phyloP scores from a whole-genome alignment of 2,329 filamentous ascomycete genomes.

The Colletotrichum sp. region DNA sequence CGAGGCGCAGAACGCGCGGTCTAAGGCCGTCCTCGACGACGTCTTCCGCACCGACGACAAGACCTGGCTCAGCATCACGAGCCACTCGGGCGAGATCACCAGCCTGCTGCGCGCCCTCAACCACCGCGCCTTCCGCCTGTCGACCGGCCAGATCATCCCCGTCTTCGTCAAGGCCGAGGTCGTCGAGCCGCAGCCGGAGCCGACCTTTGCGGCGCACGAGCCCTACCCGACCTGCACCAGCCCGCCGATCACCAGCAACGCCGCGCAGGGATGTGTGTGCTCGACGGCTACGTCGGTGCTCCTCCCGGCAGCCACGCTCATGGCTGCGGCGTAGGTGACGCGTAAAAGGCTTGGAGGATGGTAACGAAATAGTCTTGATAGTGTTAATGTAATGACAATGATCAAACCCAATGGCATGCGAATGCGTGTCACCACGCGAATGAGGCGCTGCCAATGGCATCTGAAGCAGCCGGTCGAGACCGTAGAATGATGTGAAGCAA shows the following conservation, averaged over 20 bases:
- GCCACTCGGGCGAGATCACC: constrained; percentile 62
- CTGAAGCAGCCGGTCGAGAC: not conserved
- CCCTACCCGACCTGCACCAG: constrained; percentile 47
- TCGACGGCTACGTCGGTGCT: constrained; percentile 25
- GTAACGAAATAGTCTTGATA: not conserved
- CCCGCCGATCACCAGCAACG: constrained; percentile 48
- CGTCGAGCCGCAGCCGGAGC: constrained; percentile 29
- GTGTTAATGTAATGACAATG: constrained; percentile 6
- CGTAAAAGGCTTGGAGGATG: no score
- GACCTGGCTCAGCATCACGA: constrained; percentile 65
- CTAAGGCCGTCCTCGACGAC: constrained; percentile 57
- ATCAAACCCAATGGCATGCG: not conserved
- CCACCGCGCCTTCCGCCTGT: constrained; percentile 65
- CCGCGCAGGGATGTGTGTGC: constrained; percentile 47
- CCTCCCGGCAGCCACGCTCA: constrained; percentile 9
- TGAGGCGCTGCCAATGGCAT: not conserved
- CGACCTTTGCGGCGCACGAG: constrained; percentile 40
- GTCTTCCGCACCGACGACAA: constrained; percentile 57
- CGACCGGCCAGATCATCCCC: constrained; percentile 72
- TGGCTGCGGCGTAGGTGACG: constrained; percentile 22
- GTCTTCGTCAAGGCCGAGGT: constrained; percentile 67
- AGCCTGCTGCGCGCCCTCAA: constrained; percentile 59
- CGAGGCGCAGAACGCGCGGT: constrained; percentile 53
- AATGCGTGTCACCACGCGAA: not conserved
- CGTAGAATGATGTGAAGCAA: not conserved